phyloP scores from a whole-genome alignment of 768 basidiomycete species.

The Russula sp. region DNA sequence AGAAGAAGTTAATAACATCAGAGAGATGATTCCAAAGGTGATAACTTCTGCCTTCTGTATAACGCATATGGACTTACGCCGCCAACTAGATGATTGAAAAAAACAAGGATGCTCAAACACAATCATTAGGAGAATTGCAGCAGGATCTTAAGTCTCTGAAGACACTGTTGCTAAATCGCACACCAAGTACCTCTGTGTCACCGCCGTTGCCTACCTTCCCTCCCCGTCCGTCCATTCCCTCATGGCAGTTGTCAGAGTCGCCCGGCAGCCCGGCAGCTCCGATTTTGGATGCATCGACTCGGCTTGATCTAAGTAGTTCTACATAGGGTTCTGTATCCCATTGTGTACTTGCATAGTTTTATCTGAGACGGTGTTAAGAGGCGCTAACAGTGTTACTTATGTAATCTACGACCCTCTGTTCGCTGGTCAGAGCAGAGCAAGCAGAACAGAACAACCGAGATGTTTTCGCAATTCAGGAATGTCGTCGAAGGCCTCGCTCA shows the following conservation, averaged over 20 bases:
- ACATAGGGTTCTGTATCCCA: neutral
- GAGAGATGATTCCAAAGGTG: constrained; percentile 93
- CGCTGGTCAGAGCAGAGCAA: neutral
- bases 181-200: constrained; percentile 49
- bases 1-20: constrained; percentile 85
- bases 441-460: constrained; percentile 34
- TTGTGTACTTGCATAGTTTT: neutral
- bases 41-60: constrained; percentile 27
- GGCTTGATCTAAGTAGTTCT: constrained; percentile 6
- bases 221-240: constrained; percentile 73
- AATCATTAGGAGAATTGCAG: constrained; percentile 82
- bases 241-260: constrained; percentile 77
- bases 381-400: neutral
- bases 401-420: neutral
- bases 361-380: too few species aligned
- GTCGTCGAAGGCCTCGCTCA: constrained; percentile 70
- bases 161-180: constrained; percentile 76
- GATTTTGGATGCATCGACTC: constrained; percentile 26
- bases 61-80: constrained; percentile 12
- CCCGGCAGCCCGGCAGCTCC: constrained; percentile 14
- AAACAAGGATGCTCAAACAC: constrained; percentile 79
- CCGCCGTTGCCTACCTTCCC: constrained; percentile 51
- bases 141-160: constrained; percentile 94
- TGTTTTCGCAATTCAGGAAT: constrained; percentile 75
- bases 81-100: constrained; percentile 84